phyloP scores from a whole-genome alignment of 2,329 filamentous ascomycete species.

The Hypocrella siamensis region DNA sequence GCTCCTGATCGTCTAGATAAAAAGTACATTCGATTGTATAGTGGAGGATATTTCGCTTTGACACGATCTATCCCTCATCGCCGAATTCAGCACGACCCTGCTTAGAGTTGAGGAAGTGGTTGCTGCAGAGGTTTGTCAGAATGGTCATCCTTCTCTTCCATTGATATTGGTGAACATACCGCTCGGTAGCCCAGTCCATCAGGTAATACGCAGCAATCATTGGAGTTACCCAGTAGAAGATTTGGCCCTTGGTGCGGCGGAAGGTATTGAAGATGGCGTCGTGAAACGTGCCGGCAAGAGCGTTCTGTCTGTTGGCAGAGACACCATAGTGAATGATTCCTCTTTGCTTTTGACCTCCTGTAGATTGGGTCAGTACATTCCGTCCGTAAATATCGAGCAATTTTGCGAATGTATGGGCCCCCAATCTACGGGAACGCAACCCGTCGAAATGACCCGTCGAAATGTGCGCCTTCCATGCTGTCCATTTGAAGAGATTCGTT shows the following conservation, averaged over 20 bases:
- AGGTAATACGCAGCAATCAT: constrained; percentile 63
- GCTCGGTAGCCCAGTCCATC: constrained; percentile 83
- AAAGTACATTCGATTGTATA: too few relatives aligned
- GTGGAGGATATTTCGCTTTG: too few relatives aligned
- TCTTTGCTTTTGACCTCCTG: constrained; percentile 45
- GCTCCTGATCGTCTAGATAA: too few relatives aligned
- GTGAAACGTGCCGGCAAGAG: constrained; percentile 61
- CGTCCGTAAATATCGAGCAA: too few relatives aligned
- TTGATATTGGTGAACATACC: constrained; percentile 37
- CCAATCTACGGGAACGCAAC: too few relatives aligned
- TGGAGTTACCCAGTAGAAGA: constrained; percentile 77
- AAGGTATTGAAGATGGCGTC: constrained; percentile 92
- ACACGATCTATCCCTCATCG: constrained; percentile 27
- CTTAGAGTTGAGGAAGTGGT: constrained; percentile 73
- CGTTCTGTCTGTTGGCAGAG: constrained; percentile 76
- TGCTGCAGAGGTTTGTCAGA: constrained; percentile 29
- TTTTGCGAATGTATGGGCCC: too few relatives aligned
- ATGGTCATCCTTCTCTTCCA: neutral
- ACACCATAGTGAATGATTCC: constrained; percentile 59
- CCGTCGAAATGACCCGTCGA: too few relatives aligned
- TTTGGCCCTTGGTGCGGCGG: constrained; percentile 71
- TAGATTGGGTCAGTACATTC: neutral
- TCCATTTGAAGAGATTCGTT: too few relatives aligned
- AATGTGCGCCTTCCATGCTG: too few relatives aligned
- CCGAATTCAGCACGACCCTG: constrained; percentile 43